These are phyloP conservation scores for Capsicum rhomboideum DNA, from an alignment of 257 asterid genomes.

Conservation along the genomic window DNA sequence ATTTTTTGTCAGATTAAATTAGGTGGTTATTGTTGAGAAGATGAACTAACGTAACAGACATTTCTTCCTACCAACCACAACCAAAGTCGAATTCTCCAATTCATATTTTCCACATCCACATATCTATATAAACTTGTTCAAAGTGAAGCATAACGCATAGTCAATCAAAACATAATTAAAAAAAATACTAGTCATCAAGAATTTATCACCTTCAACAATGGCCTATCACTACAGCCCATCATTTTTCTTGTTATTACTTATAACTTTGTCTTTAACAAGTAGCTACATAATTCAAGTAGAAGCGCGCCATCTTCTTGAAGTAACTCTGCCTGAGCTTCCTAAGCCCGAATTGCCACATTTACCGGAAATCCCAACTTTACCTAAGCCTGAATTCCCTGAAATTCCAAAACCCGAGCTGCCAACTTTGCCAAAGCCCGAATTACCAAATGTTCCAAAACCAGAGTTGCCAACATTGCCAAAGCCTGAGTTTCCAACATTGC, in stretches of 20 bases:
- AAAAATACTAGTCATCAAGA: not conserved
- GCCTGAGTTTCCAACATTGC: not conserved
- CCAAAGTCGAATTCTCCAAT: not conserved
- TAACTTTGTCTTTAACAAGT: not conserved
- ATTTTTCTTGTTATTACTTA: not conserved
- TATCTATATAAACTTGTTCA: not conserved
- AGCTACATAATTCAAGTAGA: not conserved
- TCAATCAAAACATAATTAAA: not conserved
- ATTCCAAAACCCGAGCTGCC: slow-evolving; percentile 16
- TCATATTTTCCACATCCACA: not conserved
- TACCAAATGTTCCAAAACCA: slow-evolving; percentile 9
- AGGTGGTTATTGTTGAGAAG: not conserved
- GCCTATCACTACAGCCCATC: not conserved
- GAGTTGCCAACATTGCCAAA: slow-evolving; percentile 10
- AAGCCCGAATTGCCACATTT: not conserved
- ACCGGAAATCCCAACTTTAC: not conserved
- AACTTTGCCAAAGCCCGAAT: slow-evolving; percentile 10
- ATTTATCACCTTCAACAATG: not conserved
- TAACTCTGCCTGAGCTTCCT: not conserved
- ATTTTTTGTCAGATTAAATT: not conserved
- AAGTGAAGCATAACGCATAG: not conserved
- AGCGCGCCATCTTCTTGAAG: not conserved
- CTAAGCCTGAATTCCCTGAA: slow-evolving; percentile 2
- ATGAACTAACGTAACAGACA: not conserved
- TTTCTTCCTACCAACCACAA: not conserved